Conservation (phyloP, 2,329 filamentous ascomycete species). For the Incumbomyces lentus region DNA sequence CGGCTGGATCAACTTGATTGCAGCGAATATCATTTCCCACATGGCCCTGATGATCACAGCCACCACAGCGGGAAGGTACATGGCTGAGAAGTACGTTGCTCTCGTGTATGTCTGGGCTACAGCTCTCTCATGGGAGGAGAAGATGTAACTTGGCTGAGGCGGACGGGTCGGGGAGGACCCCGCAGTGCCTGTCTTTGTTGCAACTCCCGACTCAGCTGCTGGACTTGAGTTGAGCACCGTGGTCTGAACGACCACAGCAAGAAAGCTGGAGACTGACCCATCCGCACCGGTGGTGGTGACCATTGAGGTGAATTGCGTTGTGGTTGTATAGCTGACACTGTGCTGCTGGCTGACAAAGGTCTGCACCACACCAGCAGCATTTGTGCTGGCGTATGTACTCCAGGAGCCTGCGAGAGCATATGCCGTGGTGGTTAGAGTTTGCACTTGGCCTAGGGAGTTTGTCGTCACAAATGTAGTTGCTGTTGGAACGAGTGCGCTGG, state of each 20-base stretch:
- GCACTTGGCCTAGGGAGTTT: neutral
- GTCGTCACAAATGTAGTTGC: neutral
- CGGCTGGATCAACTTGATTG: conserved; percentile 15
- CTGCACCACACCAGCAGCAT: neutral
- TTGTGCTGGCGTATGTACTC: neutral
- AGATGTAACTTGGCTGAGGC: neutral
- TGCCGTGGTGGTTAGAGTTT: neutral
- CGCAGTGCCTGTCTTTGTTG: neutral
- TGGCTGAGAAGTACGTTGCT: neutral
- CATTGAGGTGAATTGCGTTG: conserved; percentile 2
- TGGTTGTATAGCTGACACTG: neutral
- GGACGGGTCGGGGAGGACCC: neutral
- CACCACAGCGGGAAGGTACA: conserved; percentile 3
- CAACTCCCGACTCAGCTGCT: neutral
- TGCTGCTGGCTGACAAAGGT: neutral
- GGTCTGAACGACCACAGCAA: conserved; percentile 3
- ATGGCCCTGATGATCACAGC: conserved; percentile 8
- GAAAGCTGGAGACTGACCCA: conserved; percentile 1
- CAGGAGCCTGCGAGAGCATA: neutral
- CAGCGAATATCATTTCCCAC: conserved; percentile 12
- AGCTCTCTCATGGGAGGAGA: neutral
- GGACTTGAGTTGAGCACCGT: conserved; percentile 1
- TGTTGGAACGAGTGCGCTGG: neutral
- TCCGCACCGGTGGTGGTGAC: neutral
- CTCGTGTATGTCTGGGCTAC: neutral